Conservation (phyloP, 2,329 filamentous ascomycete species). For the Chaetothyriales sp. region DNA sequence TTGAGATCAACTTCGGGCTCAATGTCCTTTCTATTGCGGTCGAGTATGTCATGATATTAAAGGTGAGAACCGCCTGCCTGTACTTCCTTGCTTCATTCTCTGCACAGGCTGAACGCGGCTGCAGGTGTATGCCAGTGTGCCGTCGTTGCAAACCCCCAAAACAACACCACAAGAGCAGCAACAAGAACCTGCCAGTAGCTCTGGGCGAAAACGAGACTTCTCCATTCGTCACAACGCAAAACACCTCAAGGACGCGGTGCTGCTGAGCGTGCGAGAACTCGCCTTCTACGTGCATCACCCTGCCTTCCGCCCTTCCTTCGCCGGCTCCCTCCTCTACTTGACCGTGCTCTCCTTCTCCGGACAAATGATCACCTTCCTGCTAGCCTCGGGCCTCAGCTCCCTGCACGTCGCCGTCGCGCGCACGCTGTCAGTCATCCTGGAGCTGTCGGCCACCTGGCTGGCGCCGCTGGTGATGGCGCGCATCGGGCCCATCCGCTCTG, state of each 20-base stretch:
- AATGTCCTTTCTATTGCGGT: constrained; percentile 28
- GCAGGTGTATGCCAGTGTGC: neutral
- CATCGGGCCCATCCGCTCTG: constrained; percentile 47
- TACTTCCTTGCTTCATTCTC: neutral
- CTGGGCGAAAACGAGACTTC: neutral
- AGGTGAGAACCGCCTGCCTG: constrained; percentile 14
- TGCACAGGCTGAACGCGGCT: neutral
- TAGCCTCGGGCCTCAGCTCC: constrained; percentile 34
- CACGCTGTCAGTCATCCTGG: constrained; percentile 35
- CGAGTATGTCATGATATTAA: constrained; percentile 28
- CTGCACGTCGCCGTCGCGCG: constrained; percentile 34
- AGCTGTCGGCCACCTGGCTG: constrained; percentile 38
- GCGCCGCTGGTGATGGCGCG: constrained; percentile 35
- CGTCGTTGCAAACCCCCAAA: neutral
- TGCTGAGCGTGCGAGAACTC: neutral
- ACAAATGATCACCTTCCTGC: constrained; percentile 41
- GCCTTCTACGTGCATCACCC: constrained; percentile 23
- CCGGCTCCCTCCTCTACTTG: constrained; percentile 37
- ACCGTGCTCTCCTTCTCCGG: constrained; percentile 41
- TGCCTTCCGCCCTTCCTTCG: constrained; percentile 32
- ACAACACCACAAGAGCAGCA: neutral
- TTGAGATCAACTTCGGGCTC: constrained; percentile 32
- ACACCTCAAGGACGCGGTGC: neutral
- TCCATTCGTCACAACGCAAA: neutral
- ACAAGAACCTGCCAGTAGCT: constrained; percentile 9